These are phyloP conservation scores for Penicillium goetzii DNA, from an alignment of 495 filamentous ascomycete species.

Conservation along the genomic window DNA sequence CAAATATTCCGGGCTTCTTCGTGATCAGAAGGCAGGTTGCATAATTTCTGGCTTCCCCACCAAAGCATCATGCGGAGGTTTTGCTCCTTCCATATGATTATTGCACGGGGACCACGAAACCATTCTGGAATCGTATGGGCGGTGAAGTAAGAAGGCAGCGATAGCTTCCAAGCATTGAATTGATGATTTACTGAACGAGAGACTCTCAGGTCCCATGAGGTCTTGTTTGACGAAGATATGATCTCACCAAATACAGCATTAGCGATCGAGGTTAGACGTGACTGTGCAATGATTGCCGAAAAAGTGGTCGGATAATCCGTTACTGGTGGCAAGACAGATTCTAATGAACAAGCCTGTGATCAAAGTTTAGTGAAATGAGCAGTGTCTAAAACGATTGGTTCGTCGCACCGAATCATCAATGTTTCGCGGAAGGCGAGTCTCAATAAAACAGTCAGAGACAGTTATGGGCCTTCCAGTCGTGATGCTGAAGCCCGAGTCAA, in stretches of 20 bases:
- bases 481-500: not conserved
- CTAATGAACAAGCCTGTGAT: not conserved
- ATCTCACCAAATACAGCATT: not conserved
- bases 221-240: slow-evolving; percentile 1
- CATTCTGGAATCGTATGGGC: not conserved
- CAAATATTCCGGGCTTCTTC: slow-evolving; percentile 28
- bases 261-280: not conserved
- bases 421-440: not conserved
- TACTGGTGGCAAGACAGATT: not conserved
- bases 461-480: not conserved
- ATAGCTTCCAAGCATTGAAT: not conserved
- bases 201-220: not conserved
- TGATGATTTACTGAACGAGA: not conserved
- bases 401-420: slow-evolving; percentile 1
- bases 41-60: slow-evolving; percentile 11
- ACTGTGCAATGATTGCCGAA: not conserved
- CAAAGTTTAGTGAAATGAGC: not conserved
- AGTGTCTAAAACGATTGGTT: not conserved
- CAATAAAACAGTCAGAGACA: not conserved
- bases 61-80: slow-evolving; percentile 1
- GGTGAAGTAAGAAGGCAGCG: not conserved
- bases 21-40: slow-evolving; percentile 13
- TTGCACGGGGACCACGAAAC: not conserved
- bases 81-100: not conserved
- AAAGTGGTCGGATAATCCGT: not conserved